A percentile compares a stretch with the other conserved stretches of the same genome.
phyloP scores from a whole-genome alignment of 208 protist genomes.

The Porcisia deanei region DNA sequence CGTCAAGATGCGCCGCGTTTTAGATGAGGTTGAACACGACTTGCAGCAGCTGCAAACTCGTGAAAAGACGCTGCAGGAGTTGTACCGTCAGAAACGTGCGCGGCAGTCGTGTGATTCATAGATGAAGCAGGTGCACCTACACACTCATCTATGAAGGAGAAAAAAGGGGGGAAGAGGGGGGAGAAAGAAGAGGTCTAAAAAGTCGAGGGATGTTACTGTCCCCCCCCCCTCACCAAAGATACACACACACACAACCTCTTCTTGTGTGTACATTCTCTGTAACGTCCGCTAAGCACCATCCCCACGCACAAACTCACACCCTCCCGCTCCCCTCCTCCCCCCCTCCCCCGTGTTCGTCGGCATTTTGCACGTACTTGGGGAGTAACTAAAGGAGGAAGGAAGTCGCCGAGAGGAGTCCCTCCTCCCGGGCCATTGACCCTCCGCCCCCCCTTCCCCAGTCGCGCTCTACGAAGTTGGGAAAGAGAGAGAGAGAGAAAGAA shows the following conservation, averaged over 20 bases:
- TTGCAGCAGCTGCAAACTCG: slow-evolving; percentile 39
- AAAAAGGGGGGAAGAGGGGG: too few species aligned
- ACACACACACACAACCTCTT: neutral
- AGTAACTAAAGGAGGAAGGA: neutral
- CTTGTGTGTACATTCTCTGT: neutral
- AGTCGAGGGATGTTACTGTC: neutral
- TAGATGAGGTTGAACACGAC: slow-evolving; percentile 34
- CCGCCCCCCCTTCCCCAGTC: too few species aligned
- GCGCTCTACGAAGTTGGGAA: too few species aligned
- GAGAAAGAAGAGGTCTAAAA: neutral
- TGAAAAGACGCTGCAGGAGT: slow-evolving; percentile 52
- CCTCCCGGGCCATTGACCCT: too few species aligned
- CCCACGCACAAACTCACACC: neutral
- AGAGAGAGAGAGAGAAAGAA: neutral
- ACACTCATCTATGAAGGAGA: too few species aligned
- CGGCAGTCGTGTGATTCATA: slow-evolving; percentile 2
- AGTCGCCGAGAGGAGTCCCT: too few species aligned
- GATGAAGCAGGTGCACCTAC: too few species aligned
- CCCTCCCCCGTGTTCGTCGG: neutral
- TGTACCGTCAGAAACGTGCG: slow-evolving; percentile 37
- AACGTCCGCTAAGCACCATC: neutral
- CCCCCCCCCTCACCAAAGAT: too few species aligned
- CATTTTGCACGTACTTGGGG: neutral
- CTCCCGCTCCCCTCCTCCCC: neutral
- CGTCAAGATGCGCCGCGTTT: slow-evolving; percentile 38